Percentiles rank a stretch among this genome's conserved stretches.
These are phyloP conservation scores for Ogataea ganodermae DNA, from an alignment of 805 yeast genomes.

Conservation along the genomic window DNA sequence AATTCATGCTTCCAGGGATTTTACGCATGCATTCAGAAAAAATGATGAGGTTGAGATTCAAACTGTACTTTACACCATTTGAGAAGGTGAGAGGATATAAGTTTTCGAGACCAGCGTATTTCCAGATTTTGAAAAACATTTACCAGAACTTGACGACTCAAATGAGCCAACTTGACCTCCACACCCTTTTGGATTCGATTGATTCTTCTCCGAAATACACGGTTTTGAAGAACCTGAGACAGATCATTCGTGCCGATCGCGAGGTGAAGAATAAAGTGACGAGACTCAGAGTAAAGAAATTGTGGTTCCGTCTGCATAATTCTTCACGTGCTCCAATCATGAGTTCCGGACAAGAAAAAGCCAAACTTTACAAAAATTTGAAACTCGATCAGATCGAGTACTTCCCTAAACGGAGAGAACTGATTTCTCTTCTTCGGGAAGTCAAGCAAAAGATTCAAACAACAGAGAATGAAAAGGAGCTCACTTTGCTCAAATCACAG, in stretches of 20 bases:
- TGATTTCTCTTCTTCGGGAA: not conserved
- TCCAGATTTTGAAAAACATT: conserved; percentile 12
- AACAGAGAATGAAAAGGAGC: not conserved
- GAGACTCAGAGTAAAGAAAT: not conserved
- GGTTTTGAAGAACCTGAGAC: conserved; percentile 8
- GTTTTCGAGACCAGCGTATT: conserved; percentile 12
- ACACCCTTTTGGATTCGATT: not conserved
- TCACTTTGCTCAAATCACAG: not conserved
- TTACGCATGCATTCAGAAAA: conserved; percentile 6
- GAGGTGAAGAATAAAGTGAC: not conserved
- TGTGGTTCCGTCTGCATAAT: not conserved
- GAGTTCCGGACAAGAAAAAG: not conserved
- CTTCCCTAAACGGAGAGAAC: not conserved
- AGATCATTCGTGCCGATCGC: not conserved
- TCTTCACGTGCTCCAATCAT: not conserved
- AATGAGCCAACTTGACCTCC: not conserved
- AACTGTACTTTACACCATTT: conserved; percentile 2
- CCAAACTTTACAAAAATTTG: not conserved
- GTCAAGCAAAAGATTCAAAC: not conserved
- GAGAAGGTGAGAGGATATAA: not conserved
- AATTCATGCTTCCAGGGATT: conserved; percentile 28
- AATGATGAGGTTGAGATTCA: conserved; percentile 11
- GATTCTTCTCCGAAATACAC: conserved; percentile 6
- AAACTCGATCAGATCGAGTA: not conserved
- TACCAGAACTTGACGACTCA: not conserved